Conservation (phyloP, 202 grass and related monocot genomes). For the Zoysia matrella region DNA sequence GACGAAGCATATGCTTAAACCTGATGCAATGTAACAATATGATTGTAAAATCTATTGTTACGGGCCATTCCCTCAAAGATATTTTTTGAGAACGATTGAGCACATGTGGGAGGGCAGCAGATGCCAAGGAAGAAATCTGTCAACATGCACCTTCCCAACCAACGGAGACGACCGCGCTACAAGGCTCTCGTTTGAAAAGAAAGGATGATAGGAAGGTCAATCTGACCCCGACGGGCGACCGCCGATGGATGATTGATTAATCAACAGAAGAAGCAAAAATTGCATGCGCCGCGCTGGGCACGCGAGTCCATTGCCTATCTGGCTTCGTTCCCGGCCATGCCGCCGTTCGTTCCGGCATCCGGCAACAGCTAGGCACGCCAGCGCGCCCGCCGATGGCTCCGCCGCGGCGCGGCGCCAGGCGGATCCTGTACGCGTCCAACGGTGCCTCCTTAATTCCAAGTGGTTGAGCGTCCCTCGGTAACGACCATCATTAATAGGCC, state of each 20-base stretch:
- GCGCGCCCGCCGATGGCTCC: background rate
- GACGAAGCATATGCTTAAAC: too few species aligned
- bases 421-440: slow-evolving; percentile 38
- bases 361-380: background rate
- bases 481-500: slow-evolving; percentile 68
- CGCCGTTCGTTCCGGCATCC: background rate
- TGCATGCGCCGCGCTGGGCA: slow-evolving; percentile 4
- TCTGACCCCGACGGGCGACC: background rate
- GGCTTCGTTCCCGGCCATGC: slow-evolving; percentile 6
- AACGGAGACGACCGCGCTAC: background rate
- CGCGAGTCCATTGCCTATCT: background rate
- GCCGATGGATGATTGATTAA: background rate
- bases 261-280: background rate
- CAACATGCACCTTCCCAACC: slow-evolving; percentile 32
- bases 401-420: background rate
- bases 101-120: background rate
- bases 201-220: slow-evolving; percentile 29
- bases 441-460: slow-evolving; percentile 59
- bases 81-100: background rate
- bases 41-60: too few species aligned
- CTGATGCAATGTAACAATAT: too few species aligned
- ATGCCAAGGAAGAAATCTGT: slow-evolving; percentile 31
- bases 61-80: too few species aligned
- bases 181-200: background rate
- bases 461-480: slow-evolving; percentile 56